Percentiles rank a stretch among this genome's conserved stretches.
phyloP scores from a whole-genome alignment of 2,329 filamentous ascomycete species.

The Beauveria varroae region DNA sequence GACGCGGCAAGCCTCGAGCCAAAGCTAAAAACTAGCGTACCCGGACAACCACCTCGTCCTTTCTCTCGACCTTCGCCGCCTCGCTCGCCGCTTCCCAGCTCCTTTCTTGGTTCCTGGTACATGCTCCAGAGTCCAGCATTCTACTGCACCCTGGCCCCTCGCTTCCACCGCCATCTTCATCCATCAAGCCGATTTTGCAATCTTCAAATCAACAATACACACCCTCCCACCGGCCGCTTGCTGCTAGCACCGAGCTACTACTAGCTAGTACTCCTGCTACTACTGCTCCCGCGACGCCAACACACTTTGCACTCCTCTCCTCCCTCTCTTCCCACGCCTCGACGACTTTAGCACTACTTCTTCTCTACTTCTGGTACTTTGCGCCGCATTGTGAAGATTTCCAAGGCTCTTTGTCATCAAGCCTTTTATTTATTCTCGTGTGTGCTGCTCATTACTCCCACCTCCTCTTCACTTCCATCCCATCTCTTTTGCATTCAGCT shows the following conservation, averaged over 20 bases:
- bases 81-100: neutral
- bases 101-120: neutral
- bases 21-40: conserved; percentile 10
- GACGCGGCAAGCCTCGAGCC: conserved; percentile 11
- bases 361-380: neutral
- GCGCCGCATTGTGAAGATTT: neutral
- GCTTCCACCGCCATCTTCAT: neutral
- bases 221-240: neutral
- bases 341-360: neutral
- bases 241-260: neutral
- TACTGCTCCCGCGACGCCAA: neutral
- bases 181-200: neutral
- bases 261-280: neutral
- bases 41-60: conserved; percentile 1
- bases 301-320: neutral
- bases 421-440: neutral
- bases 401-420: too few relatives aligned
- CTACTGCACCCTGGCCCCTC: neutral
- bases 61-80: neutral
- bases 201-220: neutral
- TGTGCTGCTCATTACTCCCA: neutral
- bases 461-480: conserved; percentile 16
- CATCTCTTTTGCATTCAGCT: conserved; percentile 18
- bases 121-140: neutral
- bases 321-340: neutral